Base-by-base conservation (phyloP, 495 filamentous ascomycete genomes). In the Trichoderma reesei region DNA sequence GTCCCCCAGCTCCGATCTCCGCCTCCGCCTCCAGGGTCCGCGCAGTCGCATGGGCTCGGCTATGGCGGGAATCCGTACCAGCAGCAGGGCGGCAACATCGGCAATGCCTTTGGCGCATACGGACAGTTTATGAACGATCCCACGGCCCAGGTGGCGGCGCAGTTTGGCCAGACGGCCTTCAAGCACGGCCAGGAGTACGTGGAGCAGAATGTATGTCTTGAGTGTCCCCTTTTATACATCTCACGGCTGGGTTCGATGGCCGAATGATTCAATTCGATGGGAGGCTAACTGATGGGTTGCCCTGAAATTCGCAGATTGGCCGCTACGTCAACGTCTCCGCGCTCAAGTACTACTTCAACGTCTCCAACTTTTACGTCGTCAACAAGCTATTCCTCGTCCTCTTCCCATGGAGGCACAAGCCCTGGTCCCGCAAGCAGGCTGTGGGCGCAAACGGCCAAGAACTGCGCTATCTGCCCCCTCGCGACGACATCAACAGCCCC, bases 1-100 rank as follows among this genome's bases (percentile, higher is more conserved):
- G 95, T 99, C 60, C 94, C 94, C n/a, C 92, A 97, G 78, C 88
- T 99, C 76, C 88, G 96, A 78, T 98, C 94, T 63, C 94, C 94
- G 41, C 94, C 94, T 39, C 94, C 91, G 51, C 93, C 89, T 1
- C 79, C 73, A 18, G 75, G 80, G 63, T 82, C 89, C 41, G 91
- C 91, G 73, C 85, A 88, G 63, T 82, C 85, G 61, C 61, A 63
- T 13, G 41, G 48, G 61, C 82, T 84, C 67, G 80, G 85, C 60
- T 90, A 95, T 81, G 41, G 38, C 34, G 41, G 61, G 18, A 93
- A 90, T 70, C 88, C 89, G 9, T 90, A 94, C 71, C 83, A 83
- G 68, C 79, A 84, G 78, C 65, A 80, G 73, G 60, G 78, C 76
- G 64, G 79, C 74, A 8, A 72, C 70, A 6, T 72, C 67, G 69